Evolutionary conservation across 345 rosid species (phyloP).

Genomic region (Aquilaria malaccensis): DNA sequence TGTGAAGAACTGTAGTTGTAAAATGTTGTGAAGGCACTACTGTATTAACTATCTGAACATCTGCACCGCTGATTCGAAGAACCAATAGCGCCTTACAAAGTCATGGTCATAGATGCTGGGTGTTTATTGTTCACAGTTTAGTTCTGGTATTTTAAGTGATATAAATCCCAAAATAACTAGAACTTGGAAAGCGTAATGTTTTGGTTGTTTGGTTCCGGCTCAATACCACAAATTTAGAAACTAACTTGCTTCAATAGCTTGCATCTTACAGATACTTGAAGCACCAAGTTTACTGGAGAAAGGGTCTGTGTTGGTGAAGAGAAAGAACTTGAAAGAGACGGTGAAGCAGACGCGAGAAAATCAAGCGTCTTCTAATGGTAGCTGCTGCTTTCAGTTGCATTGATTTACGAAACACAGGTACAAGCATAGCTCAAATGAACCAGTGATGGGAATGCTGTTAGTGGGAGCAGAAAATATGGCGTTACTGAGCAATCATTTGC

Average conservation of each 20-base stretch:
- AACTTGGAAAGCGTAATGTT: neutral
- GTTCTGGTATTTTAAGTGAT: neutral
- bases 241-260: conserved; percentile 4
- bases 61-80: neutral
- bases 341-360: conserved; percentile 39
- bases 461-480: no score
- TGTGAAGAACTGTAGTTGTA: no score
- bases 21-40: no score
- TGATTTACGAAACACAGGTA: no score
- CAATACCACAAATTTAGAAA: neutral
- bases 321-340: conserved; percentile 38
- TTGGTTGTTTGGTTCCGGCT: no score
- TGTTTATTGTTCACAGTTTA: conserved; percentile 1
- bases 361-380: conserved; percentile 20
- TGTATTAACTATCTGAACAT: neutral
- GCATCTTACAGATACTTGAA: conserved; percentile 66
- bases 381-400: conserved; percentile 44
- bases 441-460: no score
- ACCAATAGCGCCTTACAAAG: neutral
- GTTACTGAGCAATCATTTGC: no score
- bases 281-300: conserved; percentile 70
- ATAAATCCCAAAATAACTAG: no score
- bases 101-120: neutral
- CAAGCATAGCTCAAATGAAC: no score
- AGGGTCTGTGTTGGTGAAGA: conserved; percentile 61